Conservation (phyloP, 73 alveolate genomes). For the Durusdinium trenchii region DNA sequence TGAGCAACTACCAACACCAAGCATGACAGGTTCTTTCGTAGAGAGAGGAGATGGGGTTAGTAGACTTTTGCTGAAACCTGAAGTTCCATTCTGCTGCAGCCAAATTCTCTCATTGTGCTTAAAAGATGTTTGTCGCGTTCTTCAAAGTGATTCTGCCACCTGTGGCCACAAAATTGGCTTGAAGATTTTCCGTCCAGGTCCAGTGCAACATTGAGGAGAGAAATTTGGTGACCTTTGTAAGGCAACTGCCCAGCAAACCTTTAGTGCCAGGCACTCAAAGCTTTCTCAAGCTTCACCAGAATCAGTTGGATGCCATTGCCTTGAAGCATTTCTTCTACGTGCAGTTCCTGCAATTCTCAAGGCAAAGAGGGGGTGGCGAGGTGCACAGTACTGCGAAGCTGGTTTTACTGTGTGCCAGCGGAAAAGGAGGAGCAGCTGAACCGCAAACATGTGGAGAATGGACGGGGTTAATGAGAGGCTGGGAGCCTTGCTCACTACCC, state of each 20-base stretch:
- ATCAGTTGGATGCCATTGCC: neutral
- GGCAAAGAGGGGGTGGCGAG: conserved; percentile 39
- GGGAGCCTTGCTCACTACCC: neutral
- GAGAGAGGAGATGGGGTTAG: too few relatives aligned
- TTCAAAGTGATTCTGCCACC: too few relatives aligned
- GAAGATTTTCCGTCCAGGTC: too few relatives aligned
- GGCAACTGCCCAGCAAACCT: conserved; percentile 59
- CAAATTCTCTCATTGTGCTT: too few relatives aligned
- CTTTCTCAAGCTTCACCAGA: neutral
- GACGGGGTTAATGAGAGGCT: neutral
- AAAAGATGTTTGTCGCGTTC: too few relatives aligned
- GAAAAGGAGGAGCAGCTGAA: conserved; percentile 44
- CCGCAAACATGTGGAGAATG: neutral
- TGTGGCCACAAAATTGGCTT: too few relatives aligned
- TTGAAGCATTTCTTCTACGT: too few relatives aligned
- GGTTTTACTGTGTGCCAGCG: conserved; percentile 87
- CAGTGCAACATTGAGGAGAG: conserved; percentile 52
- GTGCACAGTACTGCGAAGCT: conserved; percentile 75
- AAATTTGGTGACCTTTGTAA: conserved; percentile 29
- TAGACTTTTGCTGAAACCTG: too few relatives aligned
- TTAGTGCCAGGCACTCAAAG: neutral
- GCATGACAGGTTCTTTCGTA: too few relatives aligned
- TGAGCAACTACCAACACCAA: too few relatives aligned
- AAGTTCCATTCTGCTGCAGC: too few relatives aligned
- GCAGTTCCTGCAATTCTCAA: neutral